Percentiles rank a stretch among this genome's conserved stretches.
Evolutionary conservation across 2,329 filamentous ascomycete species (phyloP).

Genomic region (Cordyceps fumosorosea): DNA sequence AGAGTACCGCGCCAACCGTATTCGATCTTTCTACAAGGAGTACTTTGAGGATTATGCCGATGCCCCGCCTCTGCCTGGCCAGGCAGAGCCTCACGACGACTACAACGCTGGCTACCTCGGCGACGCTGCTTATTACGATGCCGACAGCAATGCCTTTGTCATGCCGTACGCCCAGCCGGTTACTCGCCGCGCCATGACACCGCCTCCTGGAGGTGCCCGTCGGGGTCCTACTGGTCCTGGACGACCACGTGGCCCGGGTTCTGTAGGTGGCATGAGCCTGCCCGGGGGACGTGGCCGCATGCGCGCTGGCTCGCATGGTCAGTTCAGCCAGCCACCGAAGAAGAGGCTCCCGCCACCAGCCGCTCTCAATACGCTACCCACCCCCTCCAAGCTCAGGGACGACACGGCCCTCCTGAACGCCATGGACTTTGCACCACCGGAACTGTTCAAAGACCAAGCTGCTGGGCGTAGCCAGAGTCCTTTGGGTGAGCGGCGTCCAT

Average conservation of each 20-base stretch:
- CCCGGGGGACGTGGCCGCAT: conserved; percentile 44
- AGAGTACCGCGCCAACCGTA: conserved; percentile 89
- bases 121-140: conserved; percentile 62
- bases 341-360: conserved; percentile 61
- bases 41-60: conserved; percentile 85
- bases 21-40: conserved; percentile 98
- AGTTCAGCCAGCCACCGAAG: conserved; percentile 37
- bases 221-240: conserved; percentile 44
- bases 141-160: conserved; percentile 63
- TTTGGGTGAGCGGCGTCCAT: conserved; percentile 60
- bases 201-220: conserved; percentile 60
- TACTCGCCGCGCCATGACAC: conserved; percentile 89
- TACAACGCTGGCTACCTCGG: conserved; percentile 64
- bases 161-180: conserved; percentile 81
- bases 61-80: conserved; percentile 29
- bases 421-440: conserved; percentile 81
- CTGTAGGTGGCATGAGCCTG: conserved; percentile 15
- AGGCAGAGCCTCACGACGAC: conserved; percentile 61
- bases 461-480: conserved; percentile 63
- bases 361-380: conserved; percentile 70
- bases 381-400: conserved; percentile 76
- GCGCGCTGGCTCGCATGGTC: conserved; percentile 39
- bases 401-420: conserved; percentile 62
- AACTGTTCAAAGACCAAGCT: conserved; percentile 57
- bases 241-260: conserved; percentile 28